Conservation (phyloP, 352 stramenopile genomes). For the Phytophthora cryptogea region DNA sequence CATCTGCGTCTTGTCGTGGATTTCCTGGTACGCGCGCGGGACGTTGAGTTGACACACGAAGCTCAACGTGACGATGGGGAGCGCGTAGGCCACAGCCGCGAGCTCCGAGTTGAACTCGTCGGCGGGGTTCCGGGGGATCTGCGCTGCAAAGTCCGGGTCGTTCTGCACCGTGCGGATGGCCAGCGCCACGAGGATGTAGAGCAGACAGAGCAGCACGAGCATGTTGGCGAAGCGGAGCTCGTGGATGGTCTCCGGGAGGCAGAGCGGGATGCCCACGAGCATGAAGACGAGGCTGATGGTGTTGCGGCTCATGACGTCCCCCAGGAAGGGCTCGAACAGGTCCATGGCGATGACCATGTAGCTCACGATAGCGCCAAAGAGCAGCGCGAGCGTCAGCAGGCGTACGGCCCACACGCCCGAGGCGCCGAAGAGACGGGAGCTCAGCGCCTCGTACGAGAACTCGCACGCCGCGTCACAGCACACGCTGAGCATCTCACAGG, state of each 20-base stretch:
- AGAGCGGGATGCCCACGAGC: slow-evolving; percentile 72
- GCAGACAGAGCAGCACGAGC: slow-evolving; percentile 73
- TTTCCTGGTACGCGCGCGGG: slow-evolving; percentile 76
- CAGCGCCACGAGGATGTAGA: slow-evolving; percentile 82
- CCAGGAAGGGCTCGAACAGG: slow-evolving; percentile 79
- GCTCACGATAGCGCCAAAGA: slow-evolving; percentile 82
- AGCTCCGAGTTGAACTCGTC: slow-evolving; percentile 67
- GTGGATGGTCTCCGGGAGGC: slow-evolving; percentile 83
- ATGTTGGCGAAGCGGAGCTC: slow-evolving; percentile 83
- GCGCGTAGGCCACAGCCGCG: slow-evolving; percentile 66
- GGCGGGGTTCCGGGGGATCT: slow-evolving; percentile 43
- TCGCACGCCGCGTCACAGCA: slow-evolving; percentile 64
- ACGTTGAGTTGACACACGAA: slow-evolving; percentile 86
- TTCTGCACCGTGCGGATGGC: slow-evolving; percentile 47
- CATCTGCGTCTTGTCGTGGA: slow-evolving; percentile 75
- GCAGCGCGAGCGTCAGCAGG: slow-evolving; percentile 69
- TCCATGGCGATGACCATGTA: slow-evolving; percentile 89
- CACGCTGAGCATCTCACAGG: slow-evolving; percentile 75
- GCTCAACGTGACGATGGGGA: slow-evolving; percentile 82
- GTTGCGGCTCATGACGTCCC: slow-evolving; percentile 54
- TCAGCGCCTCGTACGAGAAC: slow-evolving; percentile 84
- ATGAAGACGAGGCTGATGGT: slow-evolving; percentile 70
- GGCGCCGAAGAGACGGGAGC: slow-evolving; percentile 71
- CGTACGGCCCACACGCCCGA: slow-evolving; percentile 74
- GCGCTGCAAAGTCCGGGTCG: slow-evolving; percentile 44